A percentile compares a stretch with the other conserved stretches of the same genome.
Evolutionary conservation across 2,329 filamentous ascomycete species (phyloP).

Genomic region (Diaporthe sp.): DNA sequence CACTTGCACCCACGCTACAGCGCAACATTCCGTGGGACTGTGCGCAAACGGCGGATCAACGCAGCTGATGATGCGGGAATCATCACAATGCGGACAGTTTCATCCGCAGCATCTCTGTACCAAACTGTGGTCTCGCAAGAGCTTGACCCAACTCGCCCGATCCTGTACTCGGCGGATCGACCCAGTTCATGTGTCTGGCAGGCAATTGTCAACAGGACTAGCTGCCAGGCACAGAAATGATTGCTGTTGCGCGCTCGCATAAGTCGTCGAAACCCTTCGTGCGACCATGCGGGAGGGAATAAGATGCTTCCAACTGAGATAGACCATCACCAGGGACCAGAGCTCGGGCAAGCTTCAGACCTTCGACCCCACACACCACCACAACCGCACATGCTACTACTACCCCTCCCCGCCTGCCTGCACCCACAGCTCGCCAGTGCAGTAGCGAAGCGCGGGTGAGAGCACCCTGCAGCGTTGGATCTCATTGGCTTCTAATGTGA

Average conservation of each 20-base stretch:
- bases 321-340: not conserved
- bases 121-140: not conserved
- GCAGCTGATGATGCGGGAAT: not conserved
- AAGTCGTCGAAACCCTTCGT: constrained; percentile 6
- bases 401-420: not conserved
- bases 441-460: not conserved
- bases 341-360: constrained; percentile 19
- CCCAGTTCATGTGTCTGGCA: not conserved
- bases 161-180: not conserved
- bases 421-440: not conserved
- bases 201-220: not conserved
- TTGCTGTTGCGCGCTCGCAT: not conserved
- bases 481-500: not conserved
- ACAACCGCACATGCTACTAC: not conserved
- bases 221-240: not conserved
- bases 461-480: not conserved
- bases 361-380: not conserved
- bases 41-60: not conserved
- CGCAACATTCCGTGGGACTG: not conserved
- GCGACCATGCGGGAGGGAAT: not conserved
- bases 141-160: not conserved
- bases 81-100: no score
- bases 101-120: not conserved
- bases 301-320: not conserved
- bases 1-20: not conserved